phyloP scores from a whole-genome alignment of 2,329 filamentous ascomycete genomes.

The Colletotrichum phormii region DNA sequence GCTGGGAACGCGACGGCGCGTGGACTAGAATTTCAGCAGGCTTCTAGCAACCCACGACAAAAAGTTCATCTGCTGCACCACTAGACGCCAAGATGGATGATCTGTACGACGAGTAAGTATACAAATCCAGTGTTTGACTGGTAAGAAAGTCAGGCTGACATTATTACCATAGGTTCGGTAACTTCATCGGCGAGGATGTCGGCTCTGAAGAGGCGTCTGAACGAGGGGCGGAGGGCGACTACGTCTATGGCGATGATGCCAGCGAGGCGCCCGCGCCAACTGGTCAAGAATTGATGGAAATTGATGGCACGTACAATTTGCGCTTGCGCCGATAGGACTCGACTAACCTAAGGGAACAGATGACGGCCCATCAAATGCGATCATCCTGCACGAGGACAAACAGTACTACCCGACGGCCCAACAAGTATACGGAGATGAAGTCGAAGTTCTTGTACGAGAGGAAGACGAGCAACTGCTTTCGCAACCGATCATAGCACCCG shows the following conservation, averaged over 20 bases:
- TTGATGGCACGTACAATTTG: constrained; percentile 72
- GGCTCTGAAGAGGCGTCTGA: constrained; percentile 89
- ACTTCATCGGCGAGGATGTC: constrained; percentile 94
- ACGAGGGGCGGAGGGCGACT: constrained; percentile 79
- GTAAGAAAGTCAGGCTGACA: background rate
- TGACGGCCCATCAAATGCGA: constrained; percentile 91
- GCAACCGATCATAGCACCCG: constrained; percentile 91
- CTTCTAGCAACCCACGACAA: constrained; percentile 13
- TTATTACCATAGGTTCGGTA: constrained; percentile 80
- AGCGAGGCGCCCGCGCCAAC: constrained; percentile 72
- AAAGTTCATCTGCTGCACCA: background rate
- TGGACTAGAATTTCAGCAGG: constrained; percentile 12
- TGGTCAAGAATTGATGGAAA: constrained; percentile 91
- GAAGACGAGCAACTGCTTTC: constrained; percentile 95
- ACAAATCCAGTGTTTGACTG: background rate
- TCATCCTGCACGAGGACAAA: constrained; percentile 99
- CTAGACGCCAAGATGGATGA: constrained; percentile 78
- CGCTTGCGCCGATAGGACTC: background rate
- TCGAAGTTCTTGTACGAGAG: constrained; percentile 96
- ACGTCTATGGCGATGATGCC: constrained; percentile 83
- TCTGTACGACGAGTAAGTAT: constrained; percentile 88
- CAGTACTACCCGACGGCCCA: constrained; percentile 99
- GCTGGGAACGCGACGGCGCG: constrained; percentile 25
- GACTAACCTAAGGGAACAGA: constrained; percentile 31
- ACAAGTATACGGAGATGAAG: constrained; percentile 93